Percentiles rank a stretch among this genome's conserved stretches.
phyloP scores from a whole-genome alignment of 1,284 basidiomycete species.

The Trichosporon faecale region DNA sequence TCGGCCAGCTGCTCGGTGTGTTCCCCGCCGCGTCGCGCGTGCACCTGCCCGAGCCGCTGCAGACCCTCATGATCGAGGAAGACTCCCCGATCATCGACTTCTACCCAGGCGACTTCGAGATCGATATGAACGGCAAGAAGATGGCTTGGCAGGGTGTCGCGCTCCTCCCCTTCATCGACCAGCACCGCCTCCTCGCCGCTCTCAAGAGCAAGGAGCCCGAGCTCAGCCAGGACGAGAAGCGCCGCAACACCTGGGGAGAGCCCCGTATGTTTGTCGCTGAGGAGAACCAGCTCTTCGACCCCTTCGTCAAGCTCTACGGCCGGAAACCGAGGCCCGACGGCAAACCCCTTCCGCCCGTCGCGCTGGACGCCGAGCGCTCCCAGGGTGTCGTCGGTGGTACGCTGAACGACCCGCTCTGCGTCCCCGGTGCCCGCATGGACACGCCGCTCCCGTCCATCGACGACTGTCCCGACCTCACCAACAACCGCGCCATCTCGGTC shows the following conservation, averaged over 20 bases:
- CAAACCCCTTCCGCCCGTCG: constrained; percentile 57
- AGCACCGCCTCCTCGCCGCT: constrained; percentile 73
- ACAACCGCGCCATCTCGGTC: constrained; percentile 82
- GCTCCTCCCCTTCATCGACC: constrained; percentile 92
- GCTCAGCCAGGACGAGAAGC: constrained; percentile 75
- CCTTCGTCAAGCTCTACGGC: constrained; percentile 78
- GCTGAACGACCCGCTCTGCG: constrained; percentile 77
- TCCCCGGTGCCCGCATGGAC: constrained; percentile 87
- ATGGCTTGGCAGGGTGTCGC: constrained; percentile 99
- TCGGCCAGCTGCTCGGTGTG: constrained; percentile 96
- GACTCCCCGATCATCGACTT: constrained; percentile 95
- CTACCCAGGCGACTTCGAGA: constrained; percentile 86
- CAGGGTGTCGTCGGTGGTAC: constrained; percentile 77
- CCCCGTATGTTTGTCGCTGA: constrained; percentile 82
- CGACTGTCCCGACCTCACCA: constrained; percentile 67
- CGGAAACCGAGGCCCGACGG: constrained; percentile 59
- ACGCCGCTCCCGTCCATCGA: constrained; percentile 61
- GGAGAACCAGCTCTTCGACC: constrained; percentile 78
- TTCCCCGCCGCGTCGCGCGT: constrained; percentile 89
- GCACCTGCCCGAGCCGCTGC: constrained; percentile 84
- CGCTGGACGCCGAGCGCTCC: constrained; percentile 67
- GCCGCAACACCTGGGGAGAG: constrained; percentile 81
- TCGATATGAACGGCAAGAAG: constrained; percentile 99
- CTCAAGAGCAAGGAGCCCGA: constrained; percentile 71
- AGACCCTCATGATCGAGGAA: constrained; percentile 79